Base-by-base conservation (phyloP, 2,329 filamentous ascomycete genomes). In the Fusarium annulatum region DNA sequence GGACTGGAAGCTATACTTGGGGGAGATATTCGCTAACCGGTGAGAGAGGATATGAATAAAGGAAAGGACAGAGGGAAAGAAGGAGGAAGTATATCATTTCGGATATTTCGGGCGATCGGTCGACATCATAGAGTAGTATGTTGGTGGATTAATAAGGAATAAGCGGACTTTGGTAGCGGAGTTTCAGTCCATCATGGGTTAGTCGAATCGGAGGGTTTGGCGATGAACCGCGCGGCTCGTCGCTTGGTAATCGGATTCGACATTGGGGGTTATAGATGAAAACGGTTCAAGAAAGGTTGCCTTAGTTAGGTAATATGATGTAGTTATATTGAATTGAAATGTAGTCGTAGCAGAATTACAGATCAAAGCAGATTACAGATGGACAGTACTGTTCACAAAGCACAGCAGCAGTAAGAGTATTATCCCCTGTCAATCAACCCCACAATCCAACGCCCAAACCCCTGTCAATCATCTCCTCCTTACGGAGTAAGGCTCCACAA, bases 101-200 rank as follows among this genome's bases (percentile, higher is more conserved):
- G 65, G 71, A 41, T 33, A 46, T 49, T 28, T 63, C 66, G 71
- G 71, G 67, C 52, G 51, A 48, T 74, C 71, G 70, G 62, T 42
- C 61, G 48, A 38, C 48, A 67, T 74, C 71, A 71, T 60, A 18
- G 63, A 60, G 34, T 48, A 60, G 34, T 48, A 16, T 16, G 14
- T 39, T 39, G 26, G 36, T n/a, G 71, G 69, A 64, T 71, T 65
- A 72, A 43, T 72, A 71, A 72, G 36, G 15, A 23, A 39, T 19
- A 26, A 71, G 55, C 64, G 30, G 68, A 48, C 63, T 61, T 56
- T 16, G 26, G 23, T 66, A 51, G 57, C 64, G 69, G 69, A 73
- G 55, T 53, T 69, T 64, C 18, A 39, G 61, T 64, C 36, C 18
- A 41, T 42, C 51, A 30, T 42, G 41, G 43, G 42, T 23, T 53